Evolutionary conservation across 495 filamentous ascomycete genomes (phyloP).

Genomic region (Cenococcum geophilum): DNA sequence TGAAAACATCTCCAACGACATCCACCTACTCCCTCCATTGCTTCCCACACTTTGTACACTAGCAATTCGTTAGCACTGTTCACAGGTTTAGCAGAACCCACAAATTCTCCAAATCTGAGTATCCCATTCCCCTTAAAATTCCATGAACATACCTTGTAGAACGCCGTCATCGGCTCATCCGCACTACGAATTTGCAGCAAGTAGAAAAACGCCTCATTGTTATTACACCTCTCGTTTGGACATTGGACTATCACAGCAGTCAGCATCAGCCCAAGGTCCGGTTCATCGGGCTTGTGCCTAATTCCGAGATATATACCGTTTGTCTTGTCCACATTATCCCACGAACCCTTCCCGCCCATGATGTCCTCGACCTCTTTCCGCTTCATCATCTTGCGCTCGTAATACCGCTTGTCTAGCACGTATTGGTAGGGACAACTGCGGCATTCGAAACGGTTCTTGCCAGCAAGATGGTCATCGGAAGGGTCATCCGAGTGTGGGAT

Average conservation of each 20-base stretch:
- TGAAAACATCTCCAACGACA: background rate
- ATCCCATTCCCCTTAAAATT: background rate
- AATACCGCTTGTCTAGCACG: slow-evolving; percentile 64
- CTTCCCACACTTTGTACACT: slow-evolving; percentile 15
- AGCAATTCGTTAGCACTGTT: background rate
- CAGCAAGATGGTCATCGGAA: slow-evolving; percentile 35
- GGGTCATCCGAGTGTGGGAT: slow-evolving; percentile 46
- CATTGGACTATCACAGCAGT: slow-evolving; percentile 55
- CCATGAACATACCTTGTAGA: slow-evolving; percentile 57
- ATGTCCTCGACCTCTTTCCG: slow-evolving; percentile 86
- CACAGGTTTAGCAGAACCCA: background rate
- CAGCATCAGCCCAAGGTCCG: background rate
- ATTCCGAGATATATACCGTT: slow-evolving; percentile 44
- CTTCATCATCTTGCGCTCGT: slow-evolving; percentile 64
- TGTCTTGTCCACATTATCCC: slow-evolving; percentile 83
- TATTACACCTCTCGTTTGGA: slow-evolving; percentile 64
- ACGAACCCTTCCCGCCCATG: slow-evolving; percentile 77
- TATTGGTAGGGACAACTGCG: slow-evolving; percentile 88
- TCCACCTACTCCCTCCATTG: slow-evolving; percentile 11
- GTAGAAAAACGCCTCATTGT: slow-evolving; percentile 80
- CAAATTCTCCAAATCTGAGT: background rate
- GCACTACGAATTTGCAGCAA: slow-evolving; percentile 96
- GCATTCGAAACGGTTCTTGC: slow-evolving; percentile 78
- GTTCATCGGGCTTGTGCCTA: background rate
- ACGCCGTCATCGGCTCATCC: slow-evolving; percentile 96